A percentile compares a stretch with the other conserved stretches of the same genome.
Evolutionary conservation across 2,329 filamentous ascomycete species (phyloP).

Genomic region (Gyromitra esculenta): DNA sequence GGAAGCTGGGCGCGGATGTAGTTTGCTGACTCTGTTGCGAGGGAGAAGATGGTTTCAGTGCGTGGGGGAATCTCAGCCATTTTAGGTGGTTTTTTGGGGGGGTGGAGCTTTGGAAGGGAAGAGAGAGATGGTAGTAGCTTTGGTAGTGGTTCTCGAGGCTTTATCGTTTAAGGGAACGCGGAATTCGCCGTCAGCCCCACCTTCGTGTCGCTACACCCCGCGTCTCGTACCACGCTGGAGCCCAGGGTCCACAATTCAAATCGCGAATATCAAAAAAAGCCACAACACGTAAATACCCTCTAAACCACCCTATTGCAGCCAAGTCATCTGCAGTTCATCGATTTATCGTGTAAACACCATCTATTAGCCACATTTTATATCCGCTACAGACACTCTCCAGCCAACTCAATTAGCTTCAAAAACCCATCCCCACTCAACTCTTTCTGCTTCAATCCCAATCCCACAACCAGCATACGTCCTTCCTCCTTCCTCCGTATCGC

Average conservation of each 20-base stretch:
- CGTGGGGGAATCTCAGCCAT: constrained; percentile 26
- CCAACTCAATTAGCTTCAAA: constrained; percentile 72
- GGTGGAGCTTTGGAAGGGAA: neutral
- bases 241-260: neutral
- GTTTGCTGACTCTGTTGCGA: constrained; percentile 32
- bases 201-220: constrained; percentile 23
- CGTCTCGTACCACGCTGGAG: constrained; percentile 10
- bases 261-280: constrained; percentile 4
- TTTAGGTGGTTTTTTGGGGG: neutral
- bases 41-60: constrained; percentile 38
- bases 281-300: neutral
- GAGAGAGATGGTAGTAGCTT: too few relatives aligned
- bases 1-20: constrained; percentile 42
- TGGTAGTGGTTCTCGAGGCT: neutral
- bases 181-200: constrained; percentile 38
- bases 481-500: constrained; percentile 75
- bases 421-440: constrained; percentile 68
- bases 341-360: neutral
- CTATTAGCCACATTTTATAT: neutral
- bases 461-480: constrained; percentile 70
- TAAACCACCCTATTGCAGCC: neutral
- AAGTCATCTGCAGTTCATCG: neutral
- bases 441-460: constrained; percentile 68
- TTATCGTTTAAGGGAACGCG: constrained; percentile 6
- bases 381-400: constrained; percentile 67